phyloP scores from a whole-genome alignment of 768 basidiomycete genomes.

The Hortiboletus campestris region DNA sequence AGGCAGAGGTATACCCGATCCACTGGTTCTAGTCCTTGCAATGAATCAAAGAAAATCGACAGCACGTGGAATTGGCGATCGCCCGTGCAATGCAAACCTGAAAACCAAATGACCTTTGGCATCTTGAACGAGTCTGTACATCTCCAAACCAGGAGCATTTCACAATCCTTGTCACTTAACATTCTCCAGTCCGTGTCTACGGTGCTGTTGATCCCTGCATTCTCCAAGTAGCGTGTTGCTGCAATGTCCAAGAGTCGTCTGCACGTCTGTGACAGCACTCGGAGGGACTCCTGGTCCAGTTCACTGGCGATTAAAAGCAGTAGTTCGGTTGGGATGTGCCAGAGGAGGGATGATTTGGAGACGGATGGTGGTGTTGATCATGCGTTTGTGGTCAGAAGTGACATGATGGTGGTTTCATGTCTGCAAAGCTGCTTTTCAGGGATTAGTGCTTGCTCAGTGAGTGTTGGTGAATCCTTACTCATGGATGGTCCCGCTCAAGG shows the following conservation, averaged over 20 bases:
- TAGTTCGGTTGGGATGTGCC: background rate
- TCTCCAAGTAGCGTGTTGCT: background rate
- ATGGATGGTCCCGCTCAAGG: no score
- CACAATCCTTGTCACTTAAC: background rate
- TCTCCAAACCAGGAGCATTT: background rate
- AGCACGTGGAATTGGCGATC: background rate
- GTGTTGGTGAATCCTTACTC: no score
- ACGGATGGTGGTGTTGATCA: no score
- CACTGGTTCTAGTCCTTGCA: no score
- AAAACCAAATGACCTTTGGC: background rate
- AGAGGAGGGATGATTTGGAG: background rate
- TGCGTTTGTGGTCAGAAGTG: no score
- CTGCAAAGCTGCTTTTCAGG: no score
- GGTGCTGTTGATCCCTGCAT: background rate
- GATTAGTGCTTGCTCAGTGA: background rate
- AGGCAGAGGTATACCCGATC: no score
- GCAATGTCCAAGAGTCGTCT: background rate
- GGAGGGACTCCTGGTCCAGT: background rate
- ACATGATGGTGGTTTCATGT: no score
- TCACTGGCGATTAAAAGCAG: background rate
- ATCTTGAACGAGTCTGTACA: background rate
- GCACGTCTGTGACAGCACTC: background rate
- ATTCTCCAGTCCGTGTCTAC: background rate
- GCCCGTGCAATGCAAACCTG: background rate
- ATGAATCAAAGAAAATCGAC: background rate